A percentile compares a stretch with the other conserved stretches of the same genome.
These are phyloP conservation scores for Kwoniella heveanensis DNA, from an alignment of 768 basidiomycete species.

Conservation along the genomic window DNA sequence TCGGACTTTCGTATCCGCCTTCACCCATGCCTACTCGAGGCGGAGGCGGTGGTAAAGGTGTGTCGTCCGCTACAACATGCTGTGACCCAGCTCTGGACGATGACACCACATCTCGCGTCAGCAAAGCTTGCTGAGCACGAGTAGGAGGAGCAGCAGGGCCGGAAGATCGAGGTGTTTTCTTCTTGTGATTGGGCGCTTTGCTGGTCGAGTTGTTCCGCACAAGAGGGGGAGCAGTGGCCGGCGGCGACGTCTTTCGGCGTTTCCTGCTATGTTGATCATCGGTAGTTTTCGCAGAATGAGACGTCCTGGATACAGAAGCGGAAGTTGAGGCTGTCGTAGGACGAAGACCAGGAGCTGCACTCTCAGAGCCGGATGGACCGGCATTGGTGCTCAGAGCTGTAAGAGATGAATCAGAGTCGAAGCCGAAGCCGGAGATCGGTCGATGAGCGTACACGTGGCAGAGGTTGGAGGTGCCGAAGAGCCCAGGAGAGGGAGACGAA, in stretches of 20 bases:
- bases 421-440: neutral
- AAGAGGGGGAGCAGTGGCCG: conserved; percentile 2
- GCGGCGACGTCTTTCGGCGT: conserved; percentile 16
- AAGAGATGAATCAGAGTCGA: conserved; percentile 1
- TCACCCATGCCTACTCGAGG: conserved; percentile 31
- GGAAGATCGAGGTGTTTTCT: conserved; percentile 4
- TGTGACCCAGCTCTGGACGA: conserved; percentile 16
- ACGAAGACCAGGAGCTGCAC: conserved; percentile 4
- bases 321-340: neutral
- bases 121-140: conserved; percentile 11
- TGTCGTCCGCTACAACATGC: conserved; percentile 29
- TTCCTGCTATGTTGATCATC: conserved; percentile 20
- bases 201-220: conserved; percentile 6
- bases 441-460: neutral
- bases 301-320: neutral
- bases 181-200: neutral
- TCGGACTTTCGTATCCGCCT: conserved; percentile 9
- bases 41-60: conserved; percentile 16
- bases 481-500: neutral
- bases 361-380: neutral
- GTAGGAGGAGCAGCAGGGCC: conserved; percentile 9
- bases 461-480: neutral
- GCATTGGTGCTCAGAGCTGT: conserved; percentile 15
- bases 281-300: neutral
- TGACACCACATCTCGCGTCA: conserved; percentile 2